Evolutionary conservation across 495 filamentous ascomycete genomes (phyloP).

Genomic region (Astrocystis sublimbata): DNA sequence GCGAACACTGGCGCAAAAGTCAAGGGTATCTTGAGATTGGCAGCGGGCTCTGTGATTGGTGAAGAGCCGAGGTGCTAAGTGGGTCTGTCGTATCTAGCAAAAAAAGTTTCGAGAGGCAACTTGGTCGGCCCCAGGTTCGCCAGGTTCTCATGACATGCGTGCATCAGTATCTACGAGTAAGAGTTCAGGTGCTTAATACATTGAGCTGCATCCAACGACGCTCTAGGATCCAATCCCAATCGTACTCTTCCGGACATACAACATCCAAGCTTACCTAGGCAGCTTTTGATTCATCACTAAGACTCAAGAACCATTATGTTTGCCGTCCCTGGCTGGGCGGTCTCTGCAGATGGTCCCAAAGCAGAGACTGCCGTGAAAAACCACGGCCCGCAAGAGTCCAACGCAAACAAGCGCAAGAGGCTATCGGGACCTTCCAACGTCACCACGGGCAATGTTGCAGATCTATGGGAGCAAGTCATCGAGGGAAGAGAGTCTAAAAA

Average conservation of each 20-base stretch:
- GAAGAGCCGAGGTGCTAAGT: background rate
- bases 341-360: slow-evolving; percentile 69
- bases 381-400: slow-evolving; percentile 29
- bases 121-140: background rate
- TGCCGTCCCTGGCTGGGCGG: slow-evolving; percentile 85
- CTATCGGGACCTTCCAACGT: slow-evolving; percentile 54
- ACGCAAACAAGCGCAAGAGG: slow-evolving; percentile 60
- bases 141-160: background rate
- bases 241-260: background rate
- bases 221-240: background rate
- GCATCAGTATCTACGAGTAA: background rate
- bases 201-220: background rate
- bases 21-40: background rate
- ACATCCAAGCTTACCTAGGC: background rate
- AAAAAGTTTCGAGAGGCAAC: slow-evolving; percentile 6
- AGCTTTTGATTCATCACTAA: background rate
- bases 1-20: too few species aligned
- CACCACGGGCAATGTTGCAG: slow-evolving; percentile 69
- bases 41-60: background rate
- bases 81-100: background rate
- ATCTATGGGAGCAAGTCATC: slow-evolving; percentile 76
- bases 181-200: background rate
- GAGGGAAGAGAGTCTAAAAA: slow-evolving; percentile 58
- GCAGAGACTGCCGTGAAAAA: slow-evolving; percentile 56
- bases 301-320: slow-evolving; percentile 64